Base-by-base conservation (phyloP, 495 filamentous ascomycete species). In the Filosporella fistucella region DNA sequence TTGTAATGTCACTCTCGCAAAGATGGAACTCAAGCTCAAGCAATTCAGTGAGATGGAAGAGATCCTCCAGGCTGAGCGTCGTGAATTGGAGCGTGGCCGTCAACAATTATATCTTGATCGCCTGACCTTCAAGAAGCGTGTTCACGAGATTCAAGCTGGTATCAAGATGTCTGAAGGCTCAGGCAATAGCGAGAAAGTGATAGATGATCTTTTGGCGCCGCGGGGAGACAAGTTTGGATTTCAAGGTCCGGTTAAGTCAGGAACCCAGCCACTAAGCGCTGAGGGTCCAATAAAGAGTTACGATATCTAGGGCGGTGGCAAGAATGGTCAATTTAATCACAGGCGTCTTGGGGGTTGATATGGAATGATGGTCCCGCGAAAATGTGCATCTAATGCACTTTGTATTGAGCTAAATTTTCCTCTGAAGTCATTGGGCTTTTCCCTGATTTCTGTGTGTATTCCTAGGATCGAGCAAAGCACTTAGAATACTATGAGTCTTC, bases 31-130 rank as follows among this genome's bases (percentile, higher is more conserved):
- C 45, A 91, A 91, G 70, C 72, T 93, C 41, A 80, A 85, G 56
- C 95, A 96, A 61, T 98, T 98, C 72, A 85, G 87, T 56, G 94
- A 97, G 68, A 88, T 98, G 77, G 93, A 98, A 60, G 72, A 83
- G 39, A 83, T 95, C 45, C 72, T 96, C 41, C 86, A 95, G 55
- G 87, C 90, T 2, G 94, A 98, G 68, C 83, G 91, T 41, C 79
- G 90, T 30, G 94, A 98, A 63, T 74, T 98, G 2, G 93, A 97
- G 66, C 76, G 89, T 40, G 86, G 85, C 3, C 79, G 93, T 11
- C 89, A 95, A 63, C 88, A 95, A 65, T 74, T 98, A 20, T 96
- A 96, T 74, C 69, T 96, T 7, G 93, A 98, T 64, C 78, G 94
- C 10, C 72, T 97, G 39, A 75, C 84, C 2, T 94, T 96, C 68